phyloP scores from a whole-genome alignment of 306 rosid genomes.

The Canavalia ensiformis region DNA sequence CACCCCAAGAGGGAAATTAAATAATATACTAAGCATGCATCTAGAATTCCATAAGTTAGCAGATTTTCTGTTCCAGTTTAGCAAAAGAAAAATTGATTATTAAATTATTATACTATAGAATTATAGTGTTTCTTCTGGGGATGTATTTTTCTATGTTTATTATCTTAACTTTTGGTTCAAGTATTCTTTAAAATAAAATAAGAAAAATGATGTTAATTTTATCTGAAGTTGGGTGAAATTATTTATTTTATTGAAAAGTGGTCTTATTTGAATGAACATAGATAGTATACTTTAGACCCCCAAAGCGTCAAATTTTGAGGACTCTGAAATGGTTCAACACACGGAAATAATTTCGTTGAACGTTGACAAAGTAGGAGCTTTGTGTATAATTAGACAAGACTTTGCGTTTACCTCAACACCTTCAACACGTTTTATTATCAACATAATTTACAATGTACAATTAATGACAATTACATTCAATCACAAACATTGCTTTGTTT shows the following conservation, averaged over 20 bases:
- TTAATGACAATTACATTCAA: background rate
- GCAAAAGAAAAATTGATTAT: background rate
- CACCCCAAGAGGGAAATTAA: background rate
- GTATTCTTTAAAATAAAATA: background rate
- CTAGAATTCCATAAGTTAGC: conserved; percentile 14
- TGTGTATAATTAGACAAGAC: background rate
- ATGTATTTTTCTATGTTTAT: background rate
- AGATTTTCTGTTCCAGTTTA: background rate
- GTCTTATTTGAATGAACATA: background rate
- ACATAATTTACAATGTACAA: too few relatives aligned
- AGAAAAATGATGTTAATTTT: background rate
- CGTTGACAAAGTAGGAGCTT: background rate
- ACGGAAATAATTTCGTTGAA: background rate
- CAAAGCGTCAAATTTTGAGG: background rate
- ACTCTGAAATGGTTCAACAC: background rate
- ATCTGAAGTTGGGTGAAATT: background rate
- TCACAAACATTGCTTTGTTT: conserved; percentile 28
- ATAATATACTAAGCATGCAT: conserved; percentile 5
- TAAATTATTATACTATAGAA: background rate
- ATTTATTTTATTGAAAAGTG: background rate
- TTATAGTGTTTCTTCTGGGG: background rate
- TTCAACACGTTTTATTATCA: background rate
- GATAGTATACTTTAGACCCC: background rate
- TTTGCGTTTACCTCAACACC: background rate
- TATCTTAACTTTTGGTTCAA: background rate